phyloP scores from a whole-genome alignment of 2,329 filamentous ascomycete species.

The Sarocladiaceae sp. region DNA sequence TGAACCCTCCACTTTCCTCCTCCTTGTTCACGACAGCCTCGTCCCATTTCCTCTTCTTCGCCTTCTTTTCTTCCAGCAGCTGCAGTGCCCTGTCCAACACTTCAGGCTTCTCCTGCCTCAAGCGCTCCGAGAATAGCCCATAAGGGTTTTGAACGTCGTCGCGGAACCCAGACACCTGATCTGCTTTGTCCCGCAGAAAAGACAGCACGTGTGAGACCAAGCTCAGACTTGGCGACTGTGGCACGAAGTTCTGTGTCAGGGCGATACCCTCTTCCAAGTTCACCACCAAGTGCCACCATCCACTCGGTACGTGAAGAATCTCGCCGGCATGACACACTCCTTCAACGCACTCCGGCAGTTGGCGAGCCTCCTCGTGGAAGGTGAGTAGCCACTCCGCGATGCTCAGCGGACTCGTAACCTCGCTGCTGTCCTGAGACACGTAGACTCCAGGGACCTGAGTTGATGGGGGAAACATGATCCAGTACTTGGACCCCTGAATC shows the following conservation, averaged over 20 bases:
- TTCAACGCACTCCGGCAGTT: constrained; percentile 70
- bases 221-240: constrained; percentile 43
- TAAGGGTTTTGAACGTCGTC: constrained; percentile 67
- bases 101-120: constrained; percentile 57
- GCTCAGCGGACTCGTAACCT: constrained; percentile 88
- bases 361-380: constrained; percentile 79
- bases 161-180: constrained; percentile 83
- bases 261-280: constrained; percentile 82
- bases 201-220: constrained; percentile 69
- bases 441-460: constrained; percentile 81
- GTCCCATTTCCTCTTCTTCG: constrained; percentile 83
- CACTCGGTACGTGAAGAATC: constrained; percentile 84
- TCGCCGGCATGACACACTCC: constrained; percentile 81
- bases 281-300: constrained; percentile 96
- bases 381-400: constrained; percentile 95
- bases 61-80: constrained; percentile 56
- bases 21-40: constrained; percentile 50
- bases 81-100: constrained; percentile 59
- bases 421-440: constrained; percentile 80
- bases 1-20: constrained; percentile 36
- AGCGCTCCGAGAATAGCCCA: constrained; percentile 63
- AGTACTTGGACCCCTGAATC: constrained; percentile 85
- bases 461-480: constrained; percentile 92
- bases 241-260: constrained; percentile 93
- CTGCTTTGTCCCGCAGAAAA: constrained; percentile 74